Percentiles rank a stretch among this genome's conserved stretches.
Conservation (phyloP, 2,329 filamentous ascomycete species). For the Cordyceps pruinosa region DNA sequence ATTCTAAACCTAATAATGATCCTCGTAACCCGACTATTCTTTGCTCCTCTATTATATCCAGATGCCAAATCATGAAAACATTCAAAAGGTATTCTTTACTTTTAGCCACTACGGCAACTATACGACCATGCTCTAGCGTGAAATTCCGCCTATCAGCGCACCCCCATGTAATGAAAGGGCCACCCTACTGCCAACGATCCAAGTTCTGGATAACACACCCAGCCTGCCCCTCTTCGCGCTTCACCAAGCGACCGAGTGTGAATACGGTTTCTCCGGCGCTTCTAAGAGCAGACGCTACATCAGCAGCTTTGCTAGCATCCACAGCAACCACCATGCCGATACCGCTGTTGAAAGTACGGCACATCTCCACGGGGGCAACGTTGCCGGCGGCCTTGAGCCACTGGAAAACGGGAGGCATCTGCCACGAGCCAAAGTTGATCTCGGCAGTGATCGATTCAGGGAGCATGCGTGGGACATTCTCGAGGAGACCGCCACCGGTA, state of each 20-base stretch:
- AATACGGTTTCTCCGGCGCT: constrained; percentile 70
- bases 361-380: constrained; percentile 73
- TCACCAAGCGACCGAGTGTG: constrained; percentile 64
- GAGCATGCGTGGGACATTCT: constrained; percentile 94
- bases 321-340: constrained; percentile 92
- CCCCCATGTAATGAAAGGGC: no score
- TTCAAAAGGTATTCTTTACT: no score
- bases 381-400: constrained; percentile 76
- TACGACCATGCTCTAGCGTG: no score
- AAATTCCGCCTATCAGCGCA: no score
- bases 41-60: no score
- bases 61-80: no score
- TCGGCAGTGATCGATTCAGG: constrained; percentile 70
- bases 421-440: constrained; percentile 71
- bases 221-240: constrained; percentile 36
- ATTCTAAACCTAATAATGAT: no score
- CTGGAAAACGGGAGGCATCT: constrained; percentile 69
- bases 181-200: constrained; percentile 26
- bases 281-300: constrained; percentile 54
- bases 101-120: no score
- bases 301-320: constrained; percentile 52
- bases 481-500: constrained; percentile 84
- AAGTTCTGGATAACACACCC: constrained; percentile 30
- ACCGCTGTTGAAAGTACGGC: constrained; percentile 88
- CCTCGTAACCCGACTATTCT: no score